Conservation (phyloP, 2,329 filamentous ascomycete species). For the Pseudogymnoascus sp. region DNA sequence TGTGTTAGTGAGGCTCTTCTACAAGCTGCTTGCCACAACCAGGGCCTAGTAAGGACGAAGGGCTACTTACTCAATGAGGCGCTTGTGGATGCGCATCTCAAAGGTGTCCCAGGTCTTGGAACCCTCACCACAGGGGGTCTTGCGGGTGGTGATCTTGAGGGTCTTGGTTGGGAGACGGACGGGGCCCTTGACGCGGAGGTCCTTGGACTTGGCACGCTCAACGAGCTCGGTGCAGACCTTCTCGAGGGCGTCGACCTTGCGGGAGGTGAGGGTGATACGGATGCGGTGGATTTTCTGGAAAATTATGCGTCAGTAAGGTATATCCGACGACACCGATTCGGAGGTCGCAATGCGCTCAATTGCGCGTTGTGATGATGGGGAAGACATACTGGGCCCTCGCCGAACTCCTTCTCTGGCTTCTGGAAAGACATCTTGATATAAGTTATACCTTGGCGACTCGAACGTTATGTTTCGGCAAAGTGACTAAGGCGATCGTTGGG, state of each 20-base stretch:
- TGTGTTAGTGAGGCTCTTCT: constrained; percentile 18
- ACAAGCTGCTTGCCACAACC: neutral
- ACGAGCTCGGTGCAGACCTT: constrained; percentile 98
- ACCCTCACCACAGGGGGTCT: constrained; percentile 99
- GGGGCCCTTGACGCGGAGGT: constrained; percentile 95
- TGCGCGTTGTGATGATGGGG: neutral
- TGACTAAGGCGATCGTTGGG: constrained; percentile 55
- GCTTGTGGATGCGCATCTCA: constrained; percentile 99
- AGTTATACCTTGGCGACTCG: constrained; percentile 68
- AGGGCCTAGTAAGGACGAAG: neutral
- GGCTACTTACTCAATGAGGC: constrained; percentile 74
- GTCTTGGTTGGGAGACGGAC: constrained; percentile 97
- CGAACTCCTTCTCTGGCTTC: constrained; percentile 91
- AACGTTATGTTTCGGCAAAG: constrained; percentile 71
- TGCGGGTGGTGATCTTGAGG: constrained; percentile 87
- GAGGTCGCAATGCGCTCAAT: constrained; percentile 3
- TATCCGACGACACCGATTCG: neutral
- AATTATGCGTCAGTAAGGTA: constrained; percentile 2
- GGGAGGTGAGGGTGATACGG: constrained; percentile 93
- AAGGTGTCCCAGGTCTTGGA: constrained; percentile 99
- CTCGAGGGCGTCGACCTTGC: constrained; percentile 93
- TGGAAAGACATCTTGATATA: constrained; percentile 76
- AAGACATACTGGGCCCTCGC: constrained; percentile 68
- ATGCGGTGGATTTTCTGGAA: constrained; percentile 88
- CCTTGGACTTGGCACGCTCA: constrained; percentile 97